Evolutionary conservation across 2,329 filamentous ascomycete species (phyloP).

Genomic region (Xylaria sp.): DNA sequence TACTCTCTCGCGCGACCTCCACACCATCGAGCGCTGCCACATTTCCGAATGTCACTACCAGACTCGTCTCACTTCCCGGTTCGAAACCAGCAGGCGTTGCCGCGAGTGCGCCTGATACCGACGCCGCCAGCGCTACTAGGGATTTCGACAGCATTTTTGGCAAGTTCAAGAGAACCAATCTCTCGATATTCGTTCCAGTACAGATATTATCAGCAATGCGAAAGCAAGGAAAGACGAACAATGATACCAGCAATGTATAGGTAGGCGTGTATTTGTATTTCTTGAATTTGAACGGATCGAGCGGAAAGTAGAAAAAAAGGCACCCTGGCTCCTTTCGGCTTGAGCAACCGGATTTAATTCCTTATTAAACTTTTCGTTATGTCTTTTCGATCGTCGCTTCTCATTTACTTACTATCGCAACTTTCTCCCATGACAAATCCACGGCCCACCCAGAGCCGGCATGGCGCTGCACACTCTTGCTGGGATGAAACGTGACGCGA

Average conservation of each 20-base stretch:
- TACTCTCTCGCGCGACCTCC: constrained; percentile 54
- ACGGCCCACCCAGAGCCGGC: constrained; percentile 15
- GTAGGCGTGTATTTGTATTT: not conserved
- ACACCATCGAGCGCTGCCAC: constrained; percentile 54
- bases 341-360: not conserved
- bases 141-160: constrained; percentile 52
- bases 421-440: constrained; percentile 32
- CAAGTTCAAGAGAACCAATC: constrained; percentile 5
- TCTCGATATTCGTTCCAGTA: not conserved
- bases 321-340: not conserved
- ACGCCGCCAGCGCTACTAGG: constrained; percentile 49
- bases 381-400: not conserved
- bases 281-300: constrained; percentile 11
- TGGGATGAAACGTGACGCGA: constrained; percentile 40
- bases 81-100: constrained; percentile 56
- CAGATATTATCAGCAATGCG: constrained; percentile 21
- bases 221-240: not conserved
- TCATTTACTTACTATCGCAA: constrained; percentile 10
- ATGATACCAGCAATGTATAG: not conserved
- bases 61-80: constrained; percentile 52
- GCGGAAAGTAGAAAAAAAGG: constrained; percentile 6
- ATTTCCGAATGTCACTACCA: constrained; percentile 55
- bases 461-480: constrained; percentile 9
- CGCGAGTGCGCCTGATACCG: constrained; percentile 52
- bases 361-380: constrained; percentile 7